These are phyloP conservation scores for Suhomyces choctaworum DNA, from an alignment of 1,139 yeast genomes.

Conservation along the genomic window DNA sequence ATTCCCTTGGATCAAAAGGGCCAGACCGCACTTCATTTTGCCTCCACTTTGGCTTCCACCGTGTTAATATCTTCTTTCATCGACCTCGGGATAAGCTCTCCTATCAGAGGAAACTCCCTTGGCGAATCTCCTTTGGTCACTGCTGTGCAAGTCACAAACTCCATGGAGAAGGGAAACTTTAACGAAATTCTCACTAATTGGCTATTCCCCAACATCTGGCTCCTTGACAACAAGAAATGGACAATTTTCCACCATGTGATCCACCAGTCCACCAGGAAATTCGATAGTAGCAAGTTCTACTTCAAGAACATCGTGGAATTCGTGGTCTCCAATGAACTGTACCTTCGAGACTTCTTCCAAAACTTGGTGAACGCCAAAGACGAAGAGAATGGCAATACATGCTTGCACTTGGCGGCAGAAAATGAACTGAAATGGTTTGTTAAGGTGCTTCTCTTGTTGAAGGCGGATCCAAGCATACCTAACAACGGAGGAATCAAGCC, in stretches of 20 bases:
- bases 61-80: slow-evolving; percentile 40
- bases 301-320: slow-evolving; percentile 76
- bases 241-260: slow-evolving; percentile 42
- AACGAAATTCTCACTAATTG: slow-evolving; percentile 31
- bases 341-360: slow-evolving; percentile 61
- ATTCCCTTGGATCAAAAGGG: slow-evolving; percentile 45
- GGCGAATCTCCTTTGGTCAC: slow-evolving; percentile 48
- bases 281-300: slow-evolving; percentile 58
- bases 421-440: slow-evolving; percentile 81
- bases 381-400: slow-evolving; percentile 76
- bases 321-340: slow-evolving; percentile 57
- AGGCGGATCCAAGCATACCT: slow-evolving; percentile 77
- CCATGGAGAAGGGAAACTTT: slow-evolving; percentile 49
- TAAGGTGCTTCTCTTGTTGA: slow-evolving; percentile 76
- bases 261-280: slow-evolving; percentile 29
- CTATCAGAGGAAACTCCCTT: slow-evolving; percentile 41
- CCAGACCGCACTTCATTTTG: slow-evolving; percentile 50
- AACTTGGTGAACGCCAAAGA: slow-evolving; percentile 78
- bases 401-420: slow-evolving; percentile 87
- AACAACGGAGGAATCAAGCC: slow-evolving; percentile 88
- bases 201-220: slow-evolving; percentile 42
- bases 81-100: slow-evolving; percentile 38
- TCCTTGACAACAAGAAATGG: slow-evolving; percentile 36
- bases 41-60: slow-evolving; percentile 44
- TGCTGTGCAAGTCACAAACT: slow-evolving; percentile 43